Percentiles rank a stretch among this genome's conserved stretches.
phyloP scores from a whole-genome alignment of 148 eudicot genomes.

The Vaccinium darrowii region DNA sequence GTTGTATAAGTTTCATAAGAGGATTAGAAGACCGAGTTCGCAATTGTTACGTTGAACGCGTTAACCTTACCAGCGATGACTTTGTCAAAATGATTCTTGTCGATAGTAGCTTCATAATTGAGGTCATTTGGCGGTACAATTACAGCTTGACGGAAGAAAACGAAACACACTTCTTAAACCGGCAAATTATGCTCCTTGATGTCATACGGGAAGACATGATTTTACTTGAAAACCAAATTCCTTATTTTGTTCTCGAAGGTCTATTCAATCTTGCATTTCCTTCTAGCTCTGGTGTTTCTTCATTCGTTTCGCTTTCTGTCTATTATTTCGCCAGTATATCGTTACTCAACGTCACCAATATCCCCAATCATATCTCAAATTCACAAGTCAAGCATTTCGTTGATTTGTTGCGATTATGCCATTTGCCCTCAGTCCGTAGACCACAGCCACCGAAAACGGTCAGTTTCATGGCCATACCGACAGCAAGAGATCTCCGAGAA shows the following conservation, averaged over 20 bases:
- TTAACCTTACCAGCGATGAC: not conserved
- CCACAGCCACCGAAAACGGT: not conserved
- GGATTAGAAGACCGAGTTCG: not conserved
- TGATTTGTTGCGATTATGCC: slow-evolving; percentile 26
- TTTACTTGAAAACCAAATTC: slow-evolving; percentile 30
- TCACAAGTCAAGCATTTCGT: slow-evolving; percentile 23
- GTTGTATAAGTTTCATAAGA: not conserved
- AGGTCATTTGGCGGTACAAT: not conserved
- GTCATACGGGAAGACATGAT: not conserved
- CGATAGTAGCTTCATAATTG: not conserved
- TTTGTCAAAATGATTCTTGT: not conserved
- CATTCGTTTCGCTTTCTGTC: not conserved
- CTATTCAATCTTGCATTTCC: slow-evolving; percentile 19
- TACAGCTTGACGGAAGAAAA: not conserved
- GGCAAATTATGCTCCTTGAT: not conserved
- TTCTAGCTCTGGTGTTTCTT: not conserved
- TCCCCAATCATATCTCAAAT: not conserved
- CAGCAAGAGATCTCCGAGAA: slow-evolving; percentile 26
- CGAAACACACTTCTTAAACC: not conserved
- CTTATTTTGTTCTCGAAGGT: slow-evolving; percentile 23
- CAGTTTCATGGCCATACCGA: slow-evolving; percentile 7
- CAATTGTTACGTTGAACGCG: not conserved
- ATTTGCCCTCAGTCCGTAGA: not conserved
- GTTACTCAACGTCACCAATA: not conserved
- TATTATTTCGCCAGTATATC: not conserved